Evolutionary conservation across 768 basidiomycete genomes (phyloP).

Genomic region (Vararia minispora): DNA sequence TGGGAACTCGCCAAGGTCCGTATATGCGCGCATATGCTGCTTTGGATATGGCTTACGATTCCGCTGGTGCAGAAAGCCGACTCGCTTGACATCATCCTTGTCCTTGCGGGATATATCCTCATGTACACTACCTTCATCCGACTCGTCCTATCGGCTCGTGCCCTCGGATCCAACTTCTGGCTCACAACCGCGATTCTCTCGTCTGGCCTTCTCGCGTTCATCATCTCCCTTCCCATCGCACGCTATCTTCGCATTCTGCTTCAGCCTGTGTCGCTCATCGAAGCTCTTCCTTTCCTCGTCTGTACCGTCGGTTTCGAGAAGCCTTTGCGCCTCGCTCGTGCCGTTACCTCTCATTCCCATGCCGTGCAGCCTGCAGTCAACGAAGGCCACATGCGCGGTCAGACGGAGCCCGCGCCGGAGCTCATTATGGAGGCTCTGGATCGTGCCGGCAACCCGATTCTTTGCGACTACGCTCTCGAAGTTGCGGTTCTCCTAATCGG

Average conservation of each 20-base stretch:
- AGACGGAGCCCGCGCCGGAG: slow-evolving; percentile 67
- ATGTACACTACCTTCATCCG: slow-evolving; percentile 96
- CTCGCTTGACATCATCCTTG: slow-evolving; percentile 90
- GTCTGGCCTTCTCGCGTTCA: slow-evolving; percentile 71
- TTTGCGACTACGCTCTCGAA: slow-evolving; percentile 90
- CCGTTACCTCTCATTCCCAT: slow-evolving; percentile 80
- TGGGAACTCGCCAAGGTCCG: slow-evolving; percentile 74
- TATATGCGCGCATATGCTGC: too few species aligned
- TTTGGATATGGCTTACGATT: too few species aligned
- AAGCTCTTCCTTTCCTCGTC: slow-evolving; percentile 95
- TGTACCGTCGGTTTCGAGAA: slow-evolving; percentile 99
- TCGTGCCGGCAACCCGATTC: slow-evolving; percentile 69
- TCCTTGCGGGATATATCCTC: slow-evolving; percentile 87
- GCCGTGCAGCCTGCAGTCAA: slow-evolving; percentile 19
- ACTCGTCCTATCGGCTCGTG: slow-evolving; percentile 78
- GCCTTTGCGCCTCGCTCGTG: slow-evolving; percentile 80
- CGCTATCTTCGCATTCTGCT: slow-evolving; percentile 75
- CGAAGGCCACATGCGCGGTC: slow-evolving; percentile 22
- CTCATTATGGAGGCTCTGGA: slow-evolving; percentile 79
- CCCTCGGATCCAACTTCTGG: slow-evolving; percentile 71
- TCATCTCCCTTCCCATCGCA: slow-evolving; percentile 70
- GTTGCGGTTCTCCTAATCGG: slow-evolving; percentile 84
- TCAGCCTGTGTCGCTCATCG: slow-evolving; percentile 86
- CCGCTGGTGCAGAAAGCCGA: slow-evolving; percentile 86
- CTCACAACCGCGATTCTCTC: slow-evolving; percentile 67